Evolutionary conservation across 73 alveolate species (phyloP), one percentile per base, ranked within the genome.

Genomic region (Paramecium biaurelia): DNA sequence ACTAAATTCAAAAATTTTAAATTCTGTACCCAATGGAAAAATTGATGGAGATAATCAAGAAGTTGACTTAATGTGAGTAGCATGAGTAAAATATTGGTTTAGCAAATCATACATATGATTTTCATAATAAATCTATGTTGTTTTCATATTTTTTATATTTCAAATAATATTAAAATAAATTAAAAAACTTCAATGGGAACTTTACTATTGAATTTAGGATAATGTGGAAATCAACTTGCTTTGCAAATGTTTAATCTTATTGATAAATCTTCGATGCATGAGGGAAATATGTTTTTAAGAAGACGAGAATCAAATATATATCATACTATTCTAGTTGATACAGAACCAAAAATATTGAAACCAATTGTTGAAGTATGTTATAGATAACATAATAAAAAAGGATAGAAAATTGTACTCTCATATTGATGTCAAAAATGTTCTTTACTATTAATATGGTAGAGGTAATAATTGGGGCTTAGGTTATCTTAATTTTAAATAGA

Each of bases 391-490:
- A 53, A 53, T 53, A 53, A 74, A 38, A 95, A 93, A 56, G 96
- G 95, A 70, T 86, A 96, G 92, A 94, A 93, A 45, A 85, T 86
- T n/a, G 85, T 85, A 85, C 85, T 32, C 84, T 26, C 67, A 47
- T 95, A 58, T 93, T 47, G 96, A 86, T 12, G 67, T 85, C 18
- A 92, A 90, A 57, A 92, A 92, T 45, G 74, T 93, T 34, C 95
- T 92, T 7, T 92, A 34, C 41, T 86, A 95, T 47, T 86, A 95
- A 67, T 93, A 89, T 45, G 99, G 99, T 0, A 95, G 99, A 95
- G 99, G 99, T 6, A 98, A 98, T 93, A 98, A 98, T 92, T 98
- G 99, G 99, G 99, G 99, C 18, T 93, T 96, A 84, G 99, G 99
- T 9, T 98, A 98, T 92, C 92, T 97, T 74, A 88, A 89, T 93